Evolutionary conservation across 495 filamentous ascomycete species (phyloP).

Genomic region (Cenococcum geophilum): DNA sequence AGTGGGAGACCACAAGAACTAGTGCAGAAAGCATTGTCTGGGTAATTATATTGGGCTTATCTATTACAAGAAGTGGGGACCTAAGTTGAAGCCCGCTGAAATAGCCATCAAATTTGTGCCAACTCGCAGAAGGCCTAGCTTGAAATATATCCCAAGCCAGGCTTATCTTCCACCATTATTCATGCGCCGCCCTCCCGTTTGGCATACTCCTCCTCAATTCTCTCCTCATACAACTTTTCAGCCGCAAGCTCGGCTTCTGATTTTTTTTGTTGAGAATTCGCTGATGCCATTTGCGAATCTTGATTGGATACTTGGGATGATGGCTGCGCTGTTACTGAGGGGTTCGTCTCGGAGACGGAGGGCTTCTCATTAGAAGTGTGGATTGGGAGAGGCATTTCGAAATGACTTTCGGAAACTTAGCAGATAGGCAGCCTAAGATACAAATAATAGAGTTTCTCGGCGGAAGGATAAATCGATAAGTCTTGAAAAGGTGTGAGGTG

Average conservation of each 20-base stretch:
- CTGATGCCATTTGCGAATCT: neutral
- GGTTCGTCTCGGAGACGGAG: neutral
- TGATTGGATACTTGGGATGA: neutral
- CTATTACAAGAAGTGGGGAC: conserved; percentile 2
- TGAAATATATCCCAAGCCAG: neutral
- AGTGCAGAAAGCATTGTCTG: conserved; percentile 57
- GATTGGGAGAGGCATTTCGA: conserved; percentile 4
- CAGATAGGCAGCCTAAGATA: neutral
- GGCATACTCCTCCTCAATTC: conserved; percentile 35
- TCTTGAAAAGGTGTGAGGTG: neutral
- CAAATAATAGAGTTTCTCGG: neutral
- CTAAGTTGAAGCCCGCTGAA: neutral
- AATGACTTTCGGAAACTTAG: neutral
- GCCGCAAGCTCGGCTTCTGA: conserved; percentile 28
- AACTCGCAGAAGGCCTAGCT: too few species aligned
- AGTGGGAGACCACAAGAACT: conserved; percentile 52
- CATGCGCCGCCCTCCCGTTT: conserved; percentile 33
- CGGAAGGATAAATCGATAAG: neutral
- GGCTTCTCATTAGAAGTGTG: neutral
- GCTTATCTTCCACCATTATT: neutral
- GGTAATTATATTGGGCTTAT: conserved; percentile 22
- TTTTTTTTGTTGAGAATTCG: conserved; percentile 8
- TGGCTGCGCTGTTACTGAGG: conserved; percentile 1
- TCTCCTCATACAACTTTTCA: conserved; percentile 33
- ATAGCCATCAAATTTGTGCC: too few species aligned